Percentiles rank a stretch among this genome's conserved stretches.
Evolutionary conservation across 2,329 filamentous ascomycete genomes (phyloP).

Genomic region (Ophiostoma montium): DNA sequence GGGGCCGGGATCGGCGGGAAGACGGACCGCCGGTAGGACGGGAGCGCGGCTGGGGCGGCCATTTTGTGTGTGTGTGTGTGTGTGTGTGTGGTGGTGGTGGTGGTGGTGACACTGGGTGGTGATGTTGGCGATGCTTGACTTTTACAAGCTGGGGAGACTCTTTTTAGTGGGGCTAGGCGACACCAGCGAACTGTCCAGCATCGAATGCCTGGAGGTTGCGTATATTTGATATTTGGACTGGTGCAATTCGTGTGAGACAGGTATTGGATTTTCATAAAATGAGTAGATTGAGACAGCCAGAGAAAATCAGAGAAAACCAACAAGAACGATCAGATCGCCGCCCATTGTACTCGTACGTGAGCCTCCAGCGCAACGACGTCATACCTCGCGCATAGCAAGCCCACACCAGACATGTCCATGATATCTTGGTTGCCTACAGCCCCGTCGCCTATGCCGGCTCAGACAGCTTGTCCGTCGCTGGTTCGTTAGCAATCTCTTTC

Average conservation of each 20-base stretch:
- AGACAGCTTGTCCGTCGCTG: constrained; percentile 14
- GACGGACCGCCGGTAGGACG: constrained; percentile 17
- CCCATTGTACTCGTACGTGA: neutral
- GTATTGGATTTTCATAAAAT: neutral
- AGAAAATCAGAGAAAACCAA: neutral
- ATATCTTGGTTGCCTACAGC: neutral
- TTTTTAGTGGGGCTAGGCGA: neutral
- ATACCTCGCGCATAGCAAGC: neutral
- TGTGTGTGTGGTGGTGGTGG: neutral
- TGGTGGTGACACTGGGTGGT: neutral
- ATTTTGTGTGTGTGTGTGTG: neutral
- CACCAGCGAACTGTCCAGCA: too few relatives aligned
- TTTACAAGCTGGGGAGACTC: neutral
- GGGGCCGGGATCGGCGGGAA: constrained; percentile 48
- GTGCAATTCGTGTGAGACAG: neutral
- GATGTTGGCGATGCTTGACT: neutral
- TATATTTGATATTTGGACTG: neutral
- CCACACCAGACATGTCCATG: neutral
- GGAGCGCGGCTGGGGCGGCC: neutral
- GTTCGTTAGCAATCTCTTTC: neutral
- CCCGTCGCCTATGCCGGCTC: constrained; percentile 6
- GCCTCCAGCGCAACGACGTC: neutral
- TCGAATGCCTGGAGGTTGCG: too few relatives aligned
- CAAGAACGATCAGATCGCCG: too few relatives aligned
- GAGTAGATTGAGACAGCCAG: too few relatives aligned